phyloP scores from a whole-genome alignment of 768 basidiomycete species.

The Calocybe indica region DNA sequence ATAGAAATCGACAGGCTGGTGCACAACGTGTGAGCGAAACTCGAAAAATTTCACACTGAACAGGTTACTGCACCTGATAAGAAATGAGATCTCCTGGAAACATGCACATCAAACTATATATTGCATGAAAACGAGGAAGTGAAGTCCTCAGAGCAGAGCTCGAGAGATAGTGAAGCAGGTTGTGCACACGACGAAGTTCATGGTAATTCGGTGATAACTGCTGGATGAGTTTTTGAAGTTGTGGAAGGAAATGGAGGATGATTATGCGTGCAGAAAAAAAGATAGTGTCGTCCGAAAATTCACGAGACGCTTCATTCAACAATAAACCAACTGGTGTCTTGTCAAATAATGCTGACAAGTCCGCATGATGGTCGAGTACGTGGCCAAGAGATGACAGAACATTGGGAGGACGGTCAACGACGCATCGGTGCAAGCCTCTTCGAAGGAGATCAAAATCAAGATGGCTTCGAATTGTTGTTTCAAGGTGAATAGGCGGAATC shows the following conservation, averaged over 20 bases:
- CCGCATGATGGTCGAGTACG: background rate
- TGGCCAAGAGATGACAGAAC: background rate
- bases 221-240: too few relatives aligned
- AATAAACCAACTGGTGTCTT: background rate
- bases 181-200: too few relatives aligned
- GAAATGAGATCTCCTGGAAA: too few relatives aligned
- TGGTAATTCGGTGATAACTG: too few relatives aligned
- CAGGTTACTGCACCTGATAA: too few relatives aligned
- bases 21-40: too few relatives aligned
- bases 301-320: background rate
- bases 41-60: too few relatives aligned
- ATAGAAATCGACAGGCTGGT: conserved; percentile 47
- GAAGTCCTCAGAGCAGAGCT: too few relatives aligned
- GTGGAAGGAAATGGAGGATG: conserved; percentile 5
- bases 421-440: conserved; percentile 21
- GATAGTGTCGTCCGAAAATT: conserved; percentile 16
- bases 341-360: background rate
- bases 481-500: background rate
- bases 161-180: too few relatives aligned
- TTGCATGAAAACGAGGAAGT: too few relatives aligned
- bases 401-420: background rate
- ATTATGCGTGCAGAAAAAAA: conserved; percentile 33
- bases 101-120: too few relatives aligned
- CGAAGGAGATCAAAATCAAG: conserved; percentile 28
- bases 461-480: conserved; percentile 5